Evolutionary conservation across 2,329 filamentous ascomycete species (phyloP).

Genomic region (Drechslerella dactyloides): DNA sequence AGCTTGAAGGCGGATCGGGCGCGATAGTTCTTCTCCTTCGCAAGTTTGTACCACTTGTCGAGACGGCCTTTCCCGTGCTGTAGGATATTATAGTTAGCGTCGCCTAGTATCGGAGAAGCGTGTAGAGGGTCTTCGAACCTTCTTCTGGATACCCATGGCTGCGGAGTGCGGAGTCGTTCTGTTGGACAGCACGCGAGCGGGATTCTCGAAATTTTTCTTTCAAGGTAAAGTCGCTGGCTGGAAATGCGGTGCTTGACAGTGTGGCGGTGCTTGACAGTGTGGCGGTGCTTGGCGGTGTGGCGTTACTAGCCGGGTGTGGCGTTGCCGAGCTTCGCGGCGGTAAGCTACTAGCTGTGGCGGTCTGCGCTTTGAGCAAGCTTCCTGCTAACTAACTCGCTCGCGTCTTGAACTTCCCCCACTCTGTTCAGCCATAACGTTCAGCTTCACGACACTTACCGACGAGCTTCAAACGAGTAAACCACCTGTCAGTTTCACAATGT

Average conservation of each 20-base stretch:
- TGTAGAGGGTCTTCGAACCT: constrained; percentile 61
- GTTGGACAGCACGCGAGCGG: constrained; percentile 24
- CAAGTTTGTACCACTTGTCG: constrained; percentile 98
- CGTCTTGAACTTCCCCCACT: constrained; percentile 39
- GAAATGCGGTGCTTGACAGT: constrained; percentile 62
- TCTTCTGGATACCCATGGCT: constrained; percentile 94
- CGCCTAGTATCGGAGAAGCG: constrained; percentile 13
- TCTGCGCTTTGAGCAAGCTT: constrained; percentile 48
- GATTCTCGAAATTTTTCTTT: constrained; percentile 34
- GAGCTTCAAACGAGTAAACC: not conserved
- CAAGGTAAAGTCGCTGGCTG: constrained; percentile 7
- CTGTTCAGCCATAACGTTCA: constrained; percentile 35
- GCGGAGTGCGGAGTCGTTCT: constrained; percentile 22
- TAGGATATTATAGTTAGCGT: constrained; percentile 50
- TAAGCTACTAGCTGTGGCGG: constrained; percentile 33
- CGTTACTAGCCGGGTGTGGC: constrained; percentile 34
- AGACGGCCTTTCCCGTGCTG: constrained; percentile 93
- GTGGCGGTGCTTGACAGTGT: constrained; percentile 62
- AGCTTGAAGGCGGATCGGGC: constrained; percentile 97
- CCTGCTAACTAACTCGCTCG: constrained; percentile 27
- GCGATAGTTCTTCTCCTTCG: constrained; percentile 97
- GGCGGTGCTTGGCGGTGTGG: constrained; percentile 62
- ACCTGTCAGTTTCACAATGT: constrained; percentile 32
- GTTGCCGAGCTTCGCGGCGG: not conserved
- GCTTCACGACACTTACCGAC: constrained; percentile 7